Base-by-base conservation (phyloP, 2,329 filamentous ascomycete genomes). In the Metarhizium sp. region DNA sequence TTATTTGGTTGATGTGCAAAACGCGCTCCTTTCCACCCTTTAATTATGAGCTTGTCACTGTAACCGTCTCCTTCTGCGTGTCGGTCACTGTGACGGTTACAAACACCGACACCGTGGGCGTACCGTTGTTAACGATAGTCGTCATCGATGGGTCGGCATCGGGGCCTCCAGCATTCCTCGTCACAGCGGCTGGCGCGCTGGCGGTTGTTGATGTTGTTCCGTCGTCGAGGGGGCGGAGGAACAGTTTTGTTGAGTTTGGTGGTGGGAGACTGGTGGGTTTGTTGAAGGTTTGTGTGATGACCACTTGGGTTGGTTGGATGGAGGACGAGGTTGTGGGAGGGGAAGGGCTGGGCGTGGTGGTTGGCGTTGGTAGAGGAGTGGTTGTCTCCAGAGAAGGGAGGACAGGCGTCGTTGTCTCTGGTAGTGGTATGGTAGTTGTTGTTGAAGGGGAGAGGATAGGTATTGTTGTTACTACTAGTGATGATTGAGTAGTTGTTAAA, bases 11-110 rank as follows among this genome's bases (percentile, higher is more conserved):
- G 32, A 34, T 11, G 32, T 7, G 32, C 32, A 11, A 34, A 34
- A 34, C 25, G 10, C 32, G 4, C 32, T 34, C 32, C 32, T 42
- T 14, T 14, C 6, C 14, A 13, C 13, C 6, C 16, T 6, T 45
- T 45, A 20, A 45, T 20, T 45, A 20, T 0, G 36, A 13, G 54
- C 32, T 11, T 11, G 69, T 64, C 18, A 69, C 57, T 4, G 69
- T 72, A 8, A 67, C 64, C 6, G 66, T 71, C 50, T 59, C 58
- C 48, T 55, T 63, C 43, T 63, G 62, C 52, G 62, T 66, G 2
- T 69, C 61, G 20, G 69, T 71, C 30, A 68, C 64, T 4, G 72
- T 73, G 2, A 73, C 67, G 4, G 71, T 72, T 32, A 71, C 61
- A 56, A 62, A 69, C 11, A 72, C 60, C 1, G 69, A 71, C 38